These are phyloP conservation scores for Aspergillus bertholletiae DNA, from an alignment of 495 filamentous ascomycete species.

Conservation along the genomic window DNA sequence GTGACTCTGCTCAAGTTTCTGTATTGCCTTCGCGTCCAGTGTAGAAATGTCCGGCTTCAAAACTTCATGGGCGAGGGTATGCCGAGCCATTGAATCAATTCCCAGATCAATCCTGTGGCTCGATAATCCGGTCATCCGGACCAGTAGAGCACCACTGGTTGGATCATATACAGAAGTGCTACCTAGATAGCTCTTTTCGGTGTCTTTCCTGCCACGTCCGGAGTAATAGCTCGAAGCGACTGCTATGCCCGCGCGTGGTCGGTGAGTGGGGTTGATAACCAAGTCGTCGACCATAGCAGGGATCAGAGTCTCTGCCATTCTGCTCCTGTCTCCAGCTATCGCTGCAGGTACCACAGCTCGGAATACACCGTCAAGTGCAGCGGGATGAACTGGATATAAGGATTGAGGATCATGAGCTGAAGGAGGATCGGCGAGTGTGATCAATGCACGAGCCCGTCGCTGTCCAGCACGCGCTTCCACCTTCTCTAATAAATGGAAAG, in stretches of 20 bases:
- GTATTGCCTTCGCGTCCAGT: conserved; percentile 23
- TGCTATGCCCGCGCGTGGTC: background rate
- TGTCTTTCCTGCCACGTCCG: background rate
- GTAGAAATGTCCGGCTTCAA: conserved; percentile 28
- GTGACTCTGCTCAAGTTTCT: background rate
- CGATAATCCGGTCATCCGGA: background rate
- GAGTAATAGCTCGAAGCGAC: background rate
- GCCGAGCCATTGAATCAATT: background rate
- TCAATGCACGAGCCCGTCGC: background rate
- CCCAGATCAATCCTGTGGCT: background rate
- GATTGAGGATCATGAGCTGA: background rate
- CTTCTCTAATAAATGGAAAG: background rate
- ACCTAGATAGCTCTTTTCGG: background rate
- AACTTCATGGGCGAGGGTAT: conserved; percentile 13
- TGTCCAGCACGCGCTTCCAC: background rate
- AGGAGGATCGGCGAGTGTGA: background rate
- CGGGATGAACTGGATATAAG: background rate
- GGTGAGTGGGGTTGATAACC: conserved; percentile 6
- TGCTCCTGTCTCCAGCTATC: background rate
- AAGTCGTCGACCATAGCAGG: conserved; percentile 4
- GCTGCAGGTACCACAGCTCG: background rate
- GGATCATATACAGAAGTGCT: conserved; percentile 7
- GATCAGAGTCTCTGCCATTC: background rate
- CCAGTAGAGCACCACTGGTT: conserved; percentile 3
- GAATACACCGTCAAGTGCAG: background rate